These are phyloP conservation scores for Colletotrichum musae DNA, from an alignment of 2,329 filamentous ascomycete species.

Conservation along the genomic window DNA sequence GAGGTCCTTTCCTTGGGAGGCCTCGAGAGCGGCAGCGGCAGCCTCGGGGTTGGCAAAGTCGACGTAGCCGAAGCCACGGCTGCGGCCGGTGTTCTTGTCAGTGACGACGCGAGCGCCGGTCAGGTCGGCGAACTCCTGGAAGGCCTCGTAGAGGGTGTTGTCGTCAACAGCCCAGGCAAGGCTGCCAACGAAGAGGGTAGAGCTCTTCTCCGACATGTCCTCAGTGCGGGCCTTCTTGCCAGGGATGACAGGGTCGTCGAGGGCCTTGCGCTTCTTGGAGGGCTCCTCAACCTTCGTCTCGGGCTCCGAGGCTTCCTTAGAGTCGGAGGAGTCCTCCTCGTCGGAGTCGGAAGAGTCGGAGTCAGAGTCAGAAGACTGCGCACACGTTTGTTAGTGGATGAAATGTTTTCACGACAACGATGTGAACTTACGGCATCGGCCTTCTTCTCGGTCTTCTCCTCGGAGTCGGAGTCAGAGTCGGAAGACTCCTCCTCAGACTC, in stretches of 20 bases:
- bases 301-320: conserved; percentile 51
- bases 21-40: conserved; percentile 80
- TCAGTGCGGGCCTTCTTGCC: conserved; percentile 79
- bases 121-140: conserved; percentile 83
- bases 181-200: conserved; percentile 90
- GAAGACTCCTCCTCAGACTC: conserved; percentile 43
- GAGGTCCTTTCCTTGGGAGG: conserved; percentile 81
- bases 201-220: conserved; percentile 61
- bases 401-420: neutral
- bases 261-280: conserved; percentile 78
- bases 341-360: conserved; percentile 53
- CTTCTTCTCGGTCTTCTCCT: conserved; percentile 45
- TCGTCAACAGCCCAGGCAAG: conserved; percentile 94
- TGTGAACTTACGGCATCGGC: conserved; percentile 38
- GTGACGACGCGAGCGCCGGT: conserved; percentile 84
- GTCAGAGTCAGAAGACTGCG: conserved; percentile 48
- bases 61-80: conserved; percentile 94
- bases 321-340: conserved; percentile 50
- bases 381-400: conserved; percentile 2
- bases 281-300: conserved; percentile 64
- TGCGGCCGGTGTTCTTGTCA: conserved; percentile 84
- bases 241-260: conserved; percentile 59
- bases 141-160: conserved; percentile 83
- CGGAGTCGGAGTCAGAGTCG: conserved; percentile 51
- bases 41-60: conserved; percentile 81